Base-by-base conservation (phyloP, 1,139 yeast genomes). In the Citeromyces hawaiiensis region DNA sequence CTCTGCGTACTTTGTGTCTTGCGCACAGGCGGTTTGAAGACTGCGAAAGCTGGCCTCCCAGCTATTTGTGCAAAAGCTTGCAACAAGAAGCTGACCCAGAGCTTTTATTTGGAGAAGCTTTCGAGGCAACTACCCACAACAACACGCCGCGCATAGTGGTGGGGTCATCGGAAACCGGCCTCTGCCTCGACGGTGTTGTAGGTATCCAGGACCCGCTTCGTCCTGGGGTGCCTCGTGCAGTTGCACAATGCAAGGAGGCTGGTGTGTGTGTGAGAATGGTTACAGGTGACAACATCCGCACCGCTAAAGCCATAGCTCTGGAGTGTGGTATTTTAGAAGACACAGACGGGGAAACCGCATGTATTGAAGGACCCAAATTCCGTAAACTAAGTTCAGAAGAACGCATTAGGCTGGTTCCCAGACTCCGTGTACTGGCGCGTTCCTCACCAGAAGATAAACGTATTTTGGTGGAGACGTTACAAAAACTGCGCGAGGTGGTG, bases 241-340 rank as follows among this genome's bases (percentile, higher is more conserved):
- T 91, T 16, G 66, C 68, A 30, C 81, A 80, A 54, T 91, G 98
- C 62, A 79, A 76, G 49, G 66, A 66, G 35, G 97, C 98, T 1
- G 97, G 98, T 42, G 97, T 91, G 14, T 73, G 81, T 23, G 97
- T 91, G 21, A 72, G 96, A 51, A 91, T 91, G 98, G 96, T 91
- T 39, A 91, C 98, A 18, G 98, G 98, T 59, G 98, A 91, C 58
- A 88, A 88, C 54, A 57, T 88, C 44, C 65, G 75, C 39, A 91
- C 98, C 5, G 98, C 98, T 6, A 76, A 74, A 49, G 94, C 97
- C 1, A 91, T 91, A 48, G 86, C 96, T 4, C 67, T 69, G 47
- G 79, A 79, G 44, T 93, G 97, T 64, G 85, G 91, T 42, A 91
- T 91, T 43, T 62, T 86, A 40, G 59, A 70, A 7, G 67, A 59